A percentile compares a stretch with the other conserved stretches of the same genome.
Conservation (phyloP, 768 basidiomycete species). For the Lepiota venenata region DNA sequence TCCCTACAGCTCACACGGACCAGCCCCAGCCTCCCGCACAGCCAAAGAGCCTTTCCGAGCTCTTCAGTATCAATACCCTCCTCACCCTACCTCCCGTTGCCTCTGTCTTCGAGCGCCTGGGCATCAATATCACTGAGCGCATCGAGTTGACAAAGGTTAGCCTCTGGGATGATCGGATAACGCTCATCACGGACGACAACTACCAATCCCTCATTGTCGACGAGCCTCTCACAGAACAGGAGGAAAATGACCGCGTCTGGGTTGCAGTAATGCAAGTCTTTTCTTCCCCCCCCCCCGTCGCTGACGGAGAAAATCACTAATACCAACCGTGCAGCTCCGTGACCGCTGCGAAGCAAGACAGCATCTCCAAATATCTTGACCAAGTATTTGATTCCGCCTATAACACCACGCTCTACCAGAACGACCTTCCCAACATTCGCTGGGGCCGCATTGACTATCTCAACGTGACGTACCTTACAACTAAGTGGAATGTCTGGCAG, state of each 20-base stretch:
- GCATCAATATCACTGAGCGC: conserved; percentile 69
- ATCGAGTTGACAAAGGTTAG: conserved; percentile 31
- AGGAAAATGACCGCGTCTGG: conserved; percentile 73
- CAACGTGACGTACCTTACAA: conserved; percentile 78
- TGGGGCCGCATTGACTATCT: conserved; percentile 90
- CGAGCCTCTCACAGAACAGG: conserved; percentile 60
- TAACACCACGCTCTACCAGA: conserved; percentile 54
- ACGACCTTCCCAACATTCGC: conserved; percentile 66
- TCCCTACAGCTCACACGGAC: conserved; percentile 16
- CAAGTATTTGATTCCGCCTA: conserved; percentile 71
- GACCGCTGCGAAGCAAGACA: conserved; percentile 55
- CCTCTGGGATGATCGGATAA: conserved; percentile 71
- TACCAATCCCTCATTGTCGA: conserved; percentile 69
- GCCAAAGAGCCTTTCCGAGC: conserved; percentile 22
- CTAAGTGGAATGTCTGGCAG: conserved; percentile 87
- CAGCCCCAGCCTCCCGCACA: conserved; percentile 18
- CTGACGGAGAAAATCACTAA: conserved; percentile 1
- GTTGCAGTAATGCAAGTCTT: conserved; percentile 67
- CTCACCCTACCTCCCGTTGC: conserved; percentile 54
- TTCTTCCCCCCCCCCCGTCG: conserved; percentile 3
- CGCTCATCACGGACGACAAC: conserved; percentile 81
- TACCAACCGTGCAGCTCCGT: conserved; percentile 40
- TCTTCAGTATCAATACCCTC: conserved; percentile 37
- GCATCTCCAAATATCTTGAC: conserved; percentile 69
- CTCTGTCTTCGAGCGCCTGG: conserved; percentile 50